A percentile compares a stretch with the other conserved stretches of the same genome.
phyloP scores from a whole-genome alignment of 139 green algal species.

The Chlorella sp. region DNA sequence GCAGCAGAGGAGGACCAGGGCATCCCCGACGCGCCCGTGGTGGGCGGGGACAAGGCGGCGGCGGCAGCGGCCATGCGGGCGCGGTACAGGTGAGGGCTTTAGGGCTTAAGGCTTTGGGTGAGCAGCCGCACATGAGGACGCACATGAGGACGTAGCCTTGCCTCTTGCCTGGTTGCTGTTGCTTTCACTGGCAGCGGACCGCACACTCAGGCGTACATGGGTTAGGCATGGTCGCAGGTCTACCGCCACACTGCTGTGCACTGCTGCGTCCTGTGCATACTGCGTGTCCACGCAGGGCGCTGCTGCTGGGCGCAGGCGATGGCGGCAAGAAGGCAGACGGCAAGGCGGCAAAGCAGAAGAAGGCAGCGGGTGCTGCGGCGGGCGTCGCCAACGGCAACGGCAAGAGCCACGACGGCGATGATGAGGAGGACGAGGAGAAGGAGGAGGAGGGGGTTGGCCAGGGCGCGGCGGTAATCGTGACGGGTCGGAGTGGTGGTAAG shows the following conservation, averaged over 20 bases:
- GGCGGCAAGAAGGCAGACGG: neutral
- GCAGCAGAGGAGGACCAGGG: slow-evolving; percentile 43
- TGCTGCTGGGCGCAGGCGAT: slow-evolving; percentile 22
- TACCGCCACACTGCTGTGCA: too few relatives aligned
- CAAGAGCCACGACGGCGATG: slow-evolving; percentile 16
- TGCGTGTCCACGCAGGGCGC: slow-evolving; percentile 15
- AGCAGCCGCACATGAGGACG: too few relatives aligned
- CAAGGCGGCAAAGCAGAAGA: too few relatives aligned
- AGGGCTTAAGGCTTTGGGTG: too few relatives aligned
- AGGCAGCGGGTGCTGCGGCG: neutral
- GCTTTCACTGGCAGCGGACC: too few relatives aligned
- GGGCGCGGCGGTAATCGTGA: slow-evolving; percentile 28
- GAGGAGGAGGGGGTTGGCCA: slow-evolving; percentile 15
- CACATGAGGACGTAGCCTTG: too few relatives aligned
- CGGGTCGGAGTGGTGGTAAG: neutral
- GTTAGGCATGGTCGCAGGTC: too few relatives aligned
- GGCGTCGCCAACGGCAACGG: slow-evolving; percentile 12
- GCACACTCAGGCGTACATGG: too few relatives aligned
- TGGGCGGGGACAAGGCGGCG: slow-evolving; percentile 4
- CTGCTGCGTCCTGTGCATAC: too few relatives aligned
- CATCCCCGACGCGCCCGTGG: slow-evolving; percentile 2
- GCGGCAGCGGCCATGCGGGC: slow-evolving; percentile 35
- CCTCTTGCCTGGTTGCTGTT: too few relatives aligned
- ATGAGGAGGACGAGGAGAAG: slow-evolving; percentile 30
- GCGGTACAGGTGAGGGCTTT: slow-evolving; percentile 25